Evolutionary conservation across 1,284 basidiomycete genomes (phyloP).

Genomic region (Ganoderma sinense): DNA sequence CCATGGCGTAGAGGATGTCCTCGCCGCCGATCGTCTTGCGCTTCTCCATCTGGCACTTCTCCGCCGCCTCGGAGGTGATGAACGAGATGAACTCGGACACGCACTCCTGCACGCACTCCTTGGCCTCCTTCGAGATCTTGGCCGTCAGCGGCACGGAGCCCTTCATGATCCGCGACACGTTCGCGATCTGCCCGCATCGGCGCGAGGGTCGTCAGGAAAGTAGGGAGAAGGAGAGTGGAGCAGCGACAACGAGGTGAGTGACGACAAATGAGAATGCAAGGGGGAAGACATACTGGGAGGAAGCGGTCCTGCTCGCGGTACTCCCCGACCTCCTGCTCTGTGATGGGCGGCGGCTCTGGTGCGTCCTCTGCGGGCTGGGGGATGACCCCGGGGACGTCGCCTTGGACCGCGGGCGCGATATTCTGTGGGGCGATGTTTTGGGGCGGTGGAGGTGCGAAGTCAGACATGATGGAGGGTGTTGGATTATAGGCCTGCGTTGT

Average conservation of each 20-base stretch:
- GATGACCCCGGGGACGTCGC: constrained; percentile 50
- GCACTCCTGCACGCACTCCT: constrained; percentile 96
- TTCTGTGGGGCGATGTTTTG: constrained; percentile 41
- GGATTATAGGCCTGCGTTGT: not conserved
- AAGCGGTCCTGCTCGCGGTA: constrained; percentile 93
- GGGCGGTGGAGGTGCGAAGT: constrained; percentile 57
- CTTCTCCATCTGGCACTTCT: constrained; percentile 89
- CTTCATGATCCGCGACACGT: constrained; percentile 97
- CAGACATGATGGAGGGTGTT: constrained; percentile 48
- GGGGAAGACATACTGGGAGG: constrained; percentile 72
- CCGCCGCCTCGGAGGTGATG: constrained; percentile 90
- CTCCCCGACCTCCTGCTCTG: constrained; percentile 90
- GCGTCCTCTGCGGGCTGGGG: constrained; percentile 53
- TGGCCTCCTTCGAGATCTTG: constrained; percentile 97
- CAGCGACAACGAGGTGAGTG: constrained; percentile 2
- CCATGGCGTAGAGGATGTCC: constrained; percentile 90
- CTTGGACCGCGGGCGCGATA: constrained; percentile 57
- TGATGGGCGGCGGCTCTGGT: constrained; percentile 75
- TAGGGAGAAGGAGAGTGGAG: not conserved
- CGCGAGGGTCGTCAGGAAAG: not conserved
- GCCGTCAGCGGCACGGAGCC: constrained; percentile 87
- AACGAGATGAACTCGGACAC: constrained; percentile 97
- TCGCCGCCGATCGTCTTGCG: constrained; percentile 90
- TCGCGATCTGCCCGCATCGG: constrained; percentile 76
- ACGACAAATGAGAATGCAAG: not conserved